Conservation (phyloP, 352 stramenopile species). For the Pythium dissimile region DNA sequence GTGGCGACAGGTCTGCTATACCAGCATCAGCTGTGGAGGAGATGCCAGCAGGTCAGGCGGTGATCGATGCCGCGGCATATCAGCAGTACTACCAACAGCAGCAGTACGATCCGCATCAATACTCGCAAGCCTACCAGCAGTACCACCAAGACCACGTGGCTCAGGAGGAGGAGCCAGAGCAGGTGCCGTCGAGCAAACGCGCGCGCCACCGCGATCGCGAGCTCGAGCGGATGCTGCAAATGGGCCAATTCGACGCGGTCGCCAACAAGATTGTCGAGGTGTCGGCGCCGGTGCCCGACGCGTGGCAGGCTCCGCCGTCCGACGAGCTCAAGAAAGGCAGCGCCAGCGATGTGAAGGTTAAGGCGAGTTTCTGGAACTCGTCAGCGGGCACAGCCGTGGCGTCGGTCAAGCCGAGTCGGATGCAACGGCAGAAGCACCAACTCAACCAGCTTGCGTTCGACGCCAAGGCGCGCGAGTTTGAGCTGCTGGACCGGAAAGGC, state of each 20-base stretch:
- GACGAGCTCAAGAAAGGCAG: conserved; percentile 25
- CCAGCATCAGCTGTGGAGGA: too few relatives aligned
- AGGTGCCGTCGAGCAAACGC: conserved; percentile 50
- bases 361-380: conserved; percentile 73
- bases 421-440: conserved; percentile 79
- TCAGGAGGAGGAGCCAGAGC: conserved; percentile 28
- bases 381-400: conserved; percentile 45
- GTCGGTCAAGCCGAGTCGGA: conserved; percentile 57
- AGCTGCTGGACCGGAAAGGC: conserved; percentile 66
- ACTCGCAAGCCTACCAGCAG: conserved; percentile 41
- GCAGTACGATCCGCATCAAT: conserved; percentile 45
- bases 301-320: conserved; percentile 46
- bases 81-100: conserved; percentile 27
- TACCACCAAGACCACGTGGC: conserved; percentile 27
- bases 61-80: conserved; percentile 26
- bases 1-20: too few relatives aligned
- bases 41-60: too few relatives aligned
- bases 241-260: conserved; percentile 60
- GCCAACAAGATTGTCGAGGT: conserved; percentile 64
- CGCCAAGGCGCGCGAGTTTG: conserved; percentile 66
- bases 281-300: conserved; percentile 37
- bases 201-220: conserved; percentile 56
- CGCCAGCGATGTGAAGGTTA: conserved; percentile 44
- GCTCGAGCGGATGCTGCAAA: conserved; percentile 64
- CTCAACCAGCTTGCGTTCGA: conserved; percentile 83